Base-by-base conservation (phyloP, 805 yeast genomes). In the Isabelozyma rhagii region DNA sequence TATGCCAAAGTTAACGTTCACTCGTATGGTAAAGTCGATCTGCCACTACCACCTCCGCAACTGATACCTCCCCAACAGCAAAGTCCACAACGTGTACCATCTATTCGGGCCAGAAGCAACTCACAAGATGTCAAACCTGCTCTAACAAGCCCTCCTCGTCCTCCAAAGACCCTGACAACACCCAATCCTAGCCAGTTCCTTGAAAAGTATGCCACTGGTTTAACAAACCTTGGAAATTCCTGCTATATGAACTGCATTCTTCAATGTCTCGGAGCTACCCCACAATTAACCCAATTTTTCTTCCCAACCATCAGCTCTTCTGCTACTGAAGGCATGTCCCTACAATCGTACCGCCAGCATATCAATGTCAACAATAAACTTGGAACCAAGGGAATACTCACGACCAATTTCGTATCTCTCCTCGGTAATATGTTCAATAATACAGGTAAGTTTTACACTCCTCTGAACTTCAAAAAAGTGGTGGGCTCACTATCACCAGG, bases 191-290 rank as follows among this genome's bases (percentile, higher is more conserved):
- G 49, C 1, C 51, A 51, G 34, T 60, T 65, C 47, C 51, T 65
- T n/a, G 61, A 61, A 39, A 61, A 72, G 49, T 77, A 83, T 46
- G 72, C 82, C 15, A 83, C 91, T 0, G 97, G 98, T 0, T 72
- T 92, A 5, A 73, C 77, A 11, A 92, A 92, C 63, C 71, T 92
- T 53, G 97, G 97, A 2, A 93, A 93, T 60, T 87, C 96, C 0
- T 92, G 97, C 65, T 92, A 92, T 66, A 87, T 92, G 91, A 92
- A 92, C 67, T 87, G 96, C 56, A 77, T 87, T 3, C 66, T 92
- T n/a, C 98, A 92, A 68, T 89, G 97, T 64, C 64, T 93, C 36
- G 76, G 85, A 3, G 92, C 93, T 0, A 83, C 93, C 0, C 82
- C 82, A 1, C 83, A 82, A 51, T 68, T 92, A 27, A 76, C 85